Base-by-base conservation (phyloP, 495 filamentous ascomycete species). In the Xylaria sp. region DNA sequence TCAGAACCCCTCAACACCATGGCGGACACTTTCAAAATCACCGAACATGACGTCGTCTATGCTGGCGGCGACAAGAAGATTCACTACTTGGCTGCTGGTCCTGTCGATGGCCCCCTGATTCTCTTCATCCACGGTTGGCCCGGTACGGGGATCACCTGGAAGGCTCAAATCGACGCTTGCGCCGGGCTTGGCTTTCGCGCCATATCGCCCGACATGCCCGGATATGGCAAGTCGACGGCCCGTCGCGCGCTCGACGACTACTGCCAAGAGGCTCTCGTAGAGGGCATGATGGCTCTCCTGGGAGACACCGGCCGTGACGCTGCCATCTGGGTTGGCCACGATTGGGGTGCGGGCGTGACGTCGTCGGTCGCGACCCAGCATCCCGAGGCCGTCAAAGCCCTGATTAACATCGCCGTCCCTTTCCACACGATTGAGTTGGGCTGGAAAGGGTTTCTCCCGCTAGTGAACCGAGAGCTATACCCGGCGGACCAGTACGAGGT, bases 321-420 rank as follows among this genome's bases (percentile, higher is more conserved):
- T 15, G 69, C 69, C 26, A n/a, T 71, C 37, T 71, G 69, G 69
- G 61, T 71, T 1, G 69, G 69, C 21, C 69, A 71, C 33, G 69
- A 71, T n/a, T 71, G 69, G 69, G 69, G 69, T 44, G 48, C 69
- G 61, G 61, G 61, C 4, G 61, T 65, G 11, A 55, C 52, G 2
- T 65, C 61, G 2, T 66, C 69, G 37, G 69, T 71, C 48, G 69
- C 69, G n/a, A 71, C 69, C 21, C 69, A 71, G 52, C 61, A 65
- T 50, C 69, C 69, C 7, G 61, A 66, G 52, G 41, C 12, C 19
- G 69, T 71, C 9, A 64, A 71, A n/a, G 69, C 61, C 33, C 52
- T 71, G 5, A 12, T 71, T 5, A 65, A 62, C 40, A 37, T 71
- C 50, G 24, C 48, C 9, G 69, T 71, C 9, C 69, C 69, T 26